phyloP scores from a whole-genome alignment of 306 rosid species.

The Urtica urens region DNA sequence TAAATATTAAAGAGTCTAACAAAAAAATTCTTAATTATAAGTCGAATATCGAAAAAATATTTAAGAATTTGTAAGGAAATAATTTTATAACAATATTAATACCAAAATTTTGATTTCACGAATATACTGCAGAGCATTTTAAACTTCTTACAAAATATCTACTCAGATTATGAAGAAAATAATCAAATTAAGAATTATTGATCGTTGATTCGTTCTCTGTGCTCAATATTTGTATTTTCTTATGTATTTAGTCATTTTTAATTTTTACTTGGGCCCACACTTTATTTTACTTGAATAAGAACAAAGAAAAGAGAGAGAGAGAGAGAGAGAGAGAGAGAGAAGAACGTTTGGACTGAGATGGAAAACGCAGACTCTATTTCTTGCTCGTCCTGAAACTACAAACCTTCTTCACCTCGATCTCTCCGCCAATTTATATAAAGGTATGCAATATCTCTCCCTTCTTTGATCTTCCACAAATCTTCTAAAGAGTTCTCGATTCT shows the following conservation, averaged over 20 bases:
- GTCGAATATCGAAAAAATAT: too few species aligned
- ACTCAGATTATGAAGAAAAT: too few species aligned
- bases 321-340: neutral
- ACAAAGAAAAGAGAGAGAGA: neutral
- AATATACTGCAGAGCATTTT: too few species aligned
- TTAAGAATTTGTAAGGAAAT: too few species aligned
- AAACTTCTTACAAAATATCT: too few species aligned
- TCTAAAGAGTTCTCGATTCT: neutral
- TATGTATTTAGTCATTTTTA: too few species aligned
- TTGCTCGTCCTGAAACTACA: conserved; percentile 29
- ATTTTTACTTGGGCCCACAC: neutral
- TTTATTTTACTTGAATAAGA: neutral
- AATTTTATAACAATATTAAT: too few species aligned
- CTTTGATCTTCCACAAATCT: neutral
- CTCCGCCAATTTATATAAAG: conserved; percentile 14
- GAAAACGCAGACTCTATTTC: neutral
- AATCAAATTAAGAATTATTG: too few species aligned
- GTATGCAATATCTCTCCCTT: neutral
- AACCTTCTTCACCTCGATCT: conserved; percentile 18
- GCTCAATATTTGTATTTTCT: neutral
- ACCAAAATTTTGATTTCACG: too few species aligned
- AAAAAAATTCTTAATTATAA: too few species aligned
- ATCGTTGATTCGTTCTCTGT: neutral
- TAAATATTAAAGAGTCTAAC: too few species aligned
- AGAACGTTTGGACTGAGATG: neutral